phyloP scores from a whole-genome alignment of 1,139 yeast genomes.

The Yamadazyma diospyri region DNA sequence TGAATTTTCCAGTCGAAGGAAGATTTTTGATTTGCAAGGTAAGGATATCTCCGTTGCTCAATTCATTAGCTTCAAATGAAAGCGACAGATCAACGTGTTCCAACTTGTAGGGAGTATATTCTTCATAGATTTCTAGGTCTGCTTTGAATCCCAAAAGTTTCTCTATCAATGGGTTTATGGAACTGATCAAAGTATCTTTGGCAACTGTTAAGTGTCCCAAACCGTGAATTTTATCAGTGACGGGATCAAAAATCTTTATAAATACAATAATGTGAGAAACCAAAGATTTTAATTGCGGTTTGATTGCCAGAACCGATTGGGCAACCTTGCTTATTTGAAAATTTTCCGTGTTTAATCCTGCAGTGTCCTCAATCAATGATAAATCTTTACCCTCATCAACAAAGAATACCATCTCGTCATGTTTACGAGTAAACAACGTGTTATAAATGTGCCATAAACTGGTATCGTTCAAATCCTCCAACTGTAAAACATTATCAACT shows the following conservation, averaged over 20 bases:
- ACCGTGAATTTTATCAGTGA: conserved; percentile 54
- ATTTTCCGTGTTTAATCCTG: not conserved
- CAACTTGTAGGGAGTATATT: conserved; percentile 61
- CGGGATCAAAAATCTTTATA: conserved; percentile 66
- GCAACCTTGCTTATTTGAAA: conserved; percentile 3
- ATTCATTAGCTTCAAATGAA: conserved; percentile 61
- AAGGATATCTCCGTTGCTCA: conserved; percentile 77
- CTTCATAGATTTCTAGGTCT: conserved; percentile 59
- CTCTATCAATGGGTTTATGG: conserved; percentile 42
- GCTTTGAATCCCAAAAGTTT: conserved; percentile 43
- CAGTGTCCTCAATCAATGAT: not conserved
- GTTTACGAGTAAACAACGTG: conserved; percentile 36
- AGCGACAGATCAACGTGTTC: conserved; percentile 43
- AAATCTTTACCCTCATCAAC: conserved; percentile 32
- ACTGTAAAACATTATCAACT: conserved; percentile 51
- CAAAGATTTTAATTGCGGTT: conserved; percentile 1
- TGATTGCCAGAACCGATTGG: conserved; percentile 1
- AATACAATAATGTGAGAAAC: conserved; percentile 48
- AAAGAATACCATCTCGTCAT: conserved; percentile 46
- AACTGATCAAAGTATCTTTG: conserved; percentile 45
- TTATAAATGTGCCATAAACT: conserved; percentile 39
- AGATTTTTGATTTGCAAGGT: conserved; percentile 46
- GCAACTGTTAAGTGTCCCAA: conserved; percentile 59
- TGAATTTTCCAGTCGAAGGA: conserved; percentile 20
- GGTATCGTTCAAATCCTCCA: conserved; percentile 21